Percentiles rank a stretch among this genome's conserved stretches.
Conservation (phyloP, 257 asterid genomes). For the Gentiana dahurica region DNA sequence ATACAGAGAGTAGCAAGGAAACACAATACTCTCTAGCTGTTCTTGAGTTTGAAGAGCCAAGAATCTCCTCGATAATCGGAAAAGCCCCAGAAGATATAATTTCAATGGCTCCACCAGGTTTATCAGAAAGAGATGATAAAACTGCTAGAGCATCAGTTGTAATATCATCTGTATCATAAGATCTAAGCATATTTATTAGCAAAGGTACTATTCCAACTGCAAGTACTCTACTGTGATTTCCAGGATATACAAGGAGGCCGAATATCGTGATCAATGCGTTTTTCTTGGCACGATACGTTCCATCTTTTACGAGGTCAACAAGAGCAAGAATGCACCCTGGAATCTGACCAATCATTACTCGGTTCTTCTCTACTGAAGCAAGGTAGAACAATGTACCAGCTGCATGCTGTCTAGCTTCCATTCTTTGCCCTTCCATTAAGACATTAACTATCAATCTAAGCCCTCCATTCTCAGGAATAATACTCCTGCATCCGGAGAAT, state of each 20-base stretch:
- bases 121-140: conserved; percentile 46
- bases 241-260: conserved; percentile 47
- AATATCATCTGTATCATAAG: conserved; percentile 42
- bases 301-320: conserved; percentile 30
- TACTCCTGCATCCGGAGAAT: conserved; percentile 24
- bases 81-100: conserved; percentile 37
- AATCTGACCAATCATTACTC: conserved; percentile 37
- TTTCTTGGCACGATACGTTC: conserved; percentile 42
- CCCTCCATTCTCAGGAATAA: conserved; percentile 41
- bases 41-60: conserved; percentile 32
- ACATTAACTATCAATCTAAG: conserved; percentile 34
- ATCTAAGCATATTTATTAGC: conserved; percentile 28
- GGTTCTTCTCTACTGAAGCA: conserved; percentile 54
- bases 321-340: conserved; percentile 41
- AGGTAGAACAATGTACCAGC: conserved; percentile 71
- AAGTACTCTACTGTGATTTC: conserved; percentile 45
- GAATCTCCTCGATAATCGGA: conserved; percentile 30
- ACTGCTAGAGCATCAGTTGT: conserved; percentile 49
- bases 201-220: conserved; percentile 45
- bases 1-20: conserved; percentile 49
- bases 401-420: conserved; percentile 64
- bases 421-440: conserved; percentile 29
- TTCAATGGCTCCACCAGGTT: conserved; percentile 49
- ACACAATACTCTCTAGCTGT: conserved; percentile 43
- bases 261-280: conserved; percentile 45